phyloP scores from a whole-genome alignment of 148 eudicot genomes.

The Rheum nobile region DNA sequence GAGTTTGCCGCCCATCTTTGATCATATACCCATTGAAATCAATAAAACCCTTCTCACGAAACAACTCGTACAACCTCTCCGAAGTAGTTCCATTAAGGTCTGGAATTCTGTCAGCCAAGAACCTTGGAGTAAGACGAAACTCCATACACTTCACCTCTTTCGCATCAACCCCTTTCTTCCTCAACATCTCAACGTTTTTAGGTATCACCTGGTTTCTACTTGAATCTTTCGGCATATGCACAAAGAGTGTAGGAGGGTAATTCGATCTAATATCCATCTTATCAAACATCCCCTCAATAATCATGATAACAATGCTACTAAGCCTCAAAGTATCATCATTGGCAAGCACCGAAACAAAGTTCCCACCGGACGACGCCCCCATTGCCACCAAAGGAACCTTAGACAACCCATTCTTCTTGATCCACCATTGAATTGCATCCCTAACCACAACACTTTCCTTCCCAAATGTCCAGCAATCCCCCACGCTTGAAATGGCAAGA shows the following conservation, averaged over 20 bases:
- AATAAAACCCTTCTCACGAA: constrained; percentile 42
- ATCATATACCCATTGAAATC: constrained; percentile 65
- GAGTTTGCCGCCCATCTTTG: constrained; percentile 60
- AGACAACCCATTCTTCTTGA: constrained; percentile 36
- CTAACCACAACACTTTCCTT: constrained; percentile 40
- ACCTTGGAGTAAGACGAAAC: constrained; percentile 48
- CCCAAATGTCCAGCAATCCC: constrained; percentile 60
- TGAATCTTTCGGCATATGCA: constrained; percentile 92
- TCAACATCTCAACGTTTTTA: constrained; percentile 29
- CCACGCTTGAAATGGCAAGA: constrained; percentile 49
- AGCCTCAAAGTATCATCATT: constrained; percentile 36
- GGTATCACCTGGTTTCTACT: constrained; percentile 31
- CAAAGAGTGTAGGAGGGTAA: constrained; percentile 90
- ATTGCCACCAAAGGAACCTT: constrained; percentile 68
- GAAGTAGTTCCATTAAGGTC: constrained; percentile 38
- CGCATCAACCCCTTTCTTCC: constrained; percentile 39
- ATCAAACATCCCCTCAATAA: constrained; percentile 65
- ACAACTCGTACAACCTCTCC: constrained; percentile 27
- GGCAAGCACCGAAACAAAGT: constrained; percentile 76
- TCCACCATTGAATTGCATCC: constrained; percentile 48
- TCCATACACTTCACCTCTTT: constrained; percentile 67
- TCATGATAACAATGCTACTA: constrained; percentile 61
- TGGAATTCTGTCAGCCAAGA: constrained; percentile 50
- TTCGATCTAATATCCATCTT: constrained; percentile 37
- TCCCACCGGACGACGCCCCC: constrained; percentile 97